These are phyloP conservation scores for Thalassia testudinum DNA, from an alignment of 116 monocot species.

Conservation along the genomic window DNA sequence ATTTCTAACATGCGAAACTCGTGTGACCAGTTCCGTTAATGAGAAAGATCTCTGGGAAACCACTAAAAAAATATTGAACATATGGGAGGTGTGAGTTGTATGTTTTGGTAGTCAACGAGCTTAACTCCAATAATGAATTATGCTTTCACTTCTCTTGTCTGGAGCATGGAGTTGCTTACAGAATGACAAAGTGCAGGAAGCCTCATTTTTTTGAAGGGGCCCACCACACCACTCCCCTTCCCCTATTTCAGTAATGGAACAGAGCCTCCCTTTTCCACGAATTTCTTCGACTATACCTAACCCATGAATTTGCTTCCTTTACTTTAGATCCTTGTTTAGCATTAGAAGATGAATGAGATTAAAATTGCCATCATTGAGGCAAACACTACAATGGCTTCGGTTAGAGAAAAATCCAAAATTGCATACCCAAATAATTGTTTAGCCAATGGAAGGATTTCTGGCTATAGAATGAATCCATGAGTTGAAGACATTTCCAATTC, in stretches of 20 bases:
- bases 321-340: too few species aligned
- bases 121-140: too few species aligned
- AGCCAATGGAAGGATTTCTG: not conserved
- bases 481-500: conserved; percentile 3
- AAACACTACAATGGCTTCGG: conserved; percentile 3
- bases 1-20: too few species aligned
- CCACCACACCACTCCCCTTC: conserved; percentile 1
- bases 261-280: not conserved
- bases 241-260: not conserved
- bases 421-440: conserved; percentile 2
- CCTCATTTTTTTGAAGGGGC: not conserved
- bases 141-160: too few species aligned
- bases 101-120: too few species aligned
- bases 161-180: too few species aligned
- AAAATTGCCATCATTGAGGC: conserved; percentile 1
- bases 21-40: too few species aligned
- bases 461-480: too few species aligned
- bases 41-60: too few species aligned
- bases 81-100: too few species aligned
- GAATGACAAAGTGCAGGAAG: too few species aligned
- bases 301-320: not conserved
- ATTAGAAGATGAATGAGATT: not conserved
- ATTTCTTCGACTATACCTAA: not conserved
- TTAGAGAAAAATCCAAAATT: conserved; percentile 3
- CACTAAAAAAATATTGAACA: too few species aligned